phyloP scores from a whole-genome alignment of 306 rosid genomes.

The Citrullus mucosospermus region DNA sequence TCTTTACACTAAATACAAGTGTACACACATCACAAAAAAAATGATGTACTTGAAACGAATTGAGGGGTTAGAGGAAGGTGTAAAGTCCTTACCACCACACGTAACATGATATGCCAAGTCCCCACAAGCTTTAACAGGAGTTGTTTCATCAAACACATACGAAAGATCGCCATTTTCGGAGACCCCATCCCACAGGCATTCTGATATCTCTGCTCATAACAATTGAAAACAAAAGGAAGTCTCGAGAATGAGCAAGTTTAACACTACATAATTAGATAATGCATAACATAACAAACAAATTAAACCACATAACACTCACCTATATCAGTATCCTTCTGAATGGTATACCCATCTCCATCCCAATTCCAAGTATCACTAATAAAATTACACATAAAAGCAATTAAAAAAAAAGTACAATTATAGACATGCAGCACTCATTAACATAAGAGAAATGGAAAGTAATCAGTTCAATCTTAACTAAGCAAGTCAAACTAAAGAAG shows the following conservation, averaged over 20 bases:
- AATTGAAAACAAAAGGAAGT: slow-evolving; percentile 10
- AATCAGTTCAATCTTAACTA: background rate
- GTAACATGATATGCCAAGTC: slow-evolving; percentile 43
- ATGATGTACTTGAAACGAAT: background rate
- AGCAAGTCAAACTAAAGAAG: background rate
- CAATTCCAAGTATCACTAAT: slow-evolving; percentile 50
- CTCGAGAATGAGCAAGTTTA: slow-evolving; percentile 6
- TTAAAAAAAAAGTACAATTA: background rate
- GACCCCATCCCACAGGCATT: slow-evolving; percentile 46
- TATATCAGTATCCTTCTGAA: slow-evolving; percentile 26
- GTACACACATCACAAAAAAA: background rate
- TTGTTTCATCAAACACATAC: slow-evolving; percentile 61
- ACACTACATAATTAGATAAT: background rate
- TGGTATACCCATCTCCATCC: slow-evolving; percentile 29
- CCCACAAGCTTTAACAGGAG: slow-evolving; percentile 83
- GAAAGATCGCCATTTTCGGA: slow-evolving; percentile 53
- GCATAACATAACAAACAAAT: background rate
- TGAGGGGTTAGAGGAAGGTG: background rate
- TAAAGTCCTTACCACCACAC: slow-evolving; percentile 24
- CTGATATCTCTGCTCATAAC: slow-evolving; percentile 31
- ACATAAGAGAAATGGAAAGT: background rate
- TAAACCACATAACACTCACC: slow-evolving; percentile 25
- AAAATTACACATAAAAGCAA: slow-evolving; percentile 11
- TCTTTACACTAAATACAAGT: background rate
- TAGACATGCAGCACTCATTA: background rate